Conservation (phyloP, 2,329 filamentous ascomycete species). For the Didymella arachidicola region DNA sequence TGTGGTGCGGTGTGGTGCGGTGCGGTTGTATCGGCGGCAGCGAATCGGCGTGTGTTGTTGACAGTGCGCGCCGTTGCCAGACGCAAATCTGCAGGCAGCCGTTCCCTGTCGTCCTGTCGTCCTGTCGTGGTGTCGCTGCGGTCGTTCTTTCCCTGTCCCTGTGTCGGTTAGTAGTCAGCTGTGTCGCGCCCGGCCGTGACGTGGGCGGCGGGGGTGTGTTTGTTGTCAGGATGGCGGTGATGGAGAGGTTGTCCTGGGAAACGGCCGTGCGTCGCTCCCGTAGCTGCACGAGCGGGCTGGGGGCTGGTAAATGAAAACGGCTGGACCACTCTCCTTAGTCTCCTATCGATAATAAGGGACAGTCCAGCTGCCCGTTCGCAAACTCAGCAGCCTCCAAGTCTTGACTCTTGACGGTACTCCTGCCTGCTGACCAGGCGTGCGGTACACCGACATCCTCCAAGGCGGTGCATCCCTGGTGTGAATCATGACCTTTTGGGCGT, state of each 20-base stretch:
- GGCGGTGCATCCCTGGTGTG: not conserved
- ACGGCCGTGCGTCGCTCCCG: conserved; percentile 13
- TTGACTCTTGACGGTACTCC: not conserved
- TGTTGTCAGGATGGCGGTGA: conserved; percentile 27
- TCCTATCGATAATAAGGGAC: not conserved
- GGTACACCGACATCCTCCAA: not conserved
- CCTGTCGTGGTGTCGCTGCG: conserved; percentile 18
- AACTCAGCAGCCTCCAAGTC: not conserved
- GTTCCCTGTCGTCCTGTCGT: conserved; percentile 17
- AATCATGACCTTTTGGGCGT: conserved; percentile 6
- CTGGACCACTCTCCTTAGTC: not conserved
- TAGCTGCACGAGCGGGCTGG: not conserved
- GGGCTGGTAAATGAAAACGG: conserved; percentile 1
- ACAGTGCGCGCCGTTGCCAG: conserved; percentile 36
- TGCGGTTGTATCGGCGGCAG: conserved; percentile 37
- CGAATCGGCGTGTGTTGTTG: conserved; percentile 30
- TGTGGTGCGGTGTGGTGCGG: conserved; percentile 22
- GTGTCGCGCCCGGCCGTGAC: conserved; percentile 25
- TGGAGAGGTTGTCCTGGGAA: conserved; percentile 27
- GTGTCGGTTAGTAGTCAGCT: conserved; percentile 41
- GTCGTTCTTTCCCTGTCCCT: conserved; percentile 36
- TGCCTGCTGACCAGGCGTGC: not conserved
- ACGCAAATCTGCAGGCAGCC: conserved; percentile 55
- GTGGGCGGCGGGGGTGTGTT: conserved; percentile 32
- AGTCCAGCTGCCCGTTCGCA: not conserved